phyloP scores from a whole-genome alignment of 139 green algal genomes.

The Chlamydomonas schloesseri region DNA sequence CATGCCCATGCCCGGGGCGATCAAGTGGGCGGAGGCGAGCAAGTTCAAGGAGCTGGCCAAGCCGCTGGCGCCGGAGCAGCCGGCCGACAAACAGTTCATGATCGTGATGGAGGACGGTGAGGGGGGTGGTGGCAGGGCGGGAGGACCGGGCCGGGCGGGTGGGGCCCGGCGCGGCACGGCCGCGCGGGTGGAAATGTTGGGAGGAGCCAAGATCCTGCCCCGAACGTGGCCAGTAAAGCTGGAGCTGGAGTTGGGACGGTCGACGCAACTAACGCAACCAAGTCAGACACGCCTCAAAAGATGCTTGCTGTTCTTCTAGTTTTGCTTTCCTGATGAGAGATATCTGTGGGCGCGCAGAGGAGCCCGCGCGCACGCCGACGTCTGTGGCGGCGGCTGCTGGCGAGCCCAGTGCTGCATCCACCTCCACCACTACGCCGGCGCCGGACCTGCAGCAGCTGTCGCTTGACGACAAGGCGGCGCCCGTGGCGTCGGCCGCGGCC shows the following conservation, averaged over 20 bases:
- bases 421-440: background rate
- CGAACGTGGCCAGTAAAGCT: too few species aligned
- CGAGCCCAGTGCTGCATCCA: background rate
- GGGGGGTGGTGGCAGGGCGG: too few species aligned
- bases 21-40: constrained; percentile 55
- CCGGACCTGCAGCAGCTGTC: background rate
- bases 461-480: background rate
- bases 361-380: background rate
- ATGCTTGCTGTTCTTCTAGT: too few species aligned
- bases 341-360: too few species aligned
- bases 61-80: constrained; percentile 49
- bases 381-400: background rate
- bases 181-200: too few species aligned
- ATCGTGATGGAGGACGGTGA: constrained; percentile 50
- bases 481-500: background rate
- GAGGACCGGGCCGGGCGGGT: too few species aligned
- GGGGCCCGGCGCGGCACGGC: too few species aligned
- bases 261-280: too few species aligned
- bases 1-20: constrained; percentile 54
- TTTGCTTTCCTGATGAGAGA: too few species aligned
- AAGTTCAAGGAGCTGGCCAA: constrained; percentile 60
- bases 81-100: constrained; percentile 50
- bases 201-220: too few species aligned
- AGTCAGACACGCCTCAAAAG: too few species aligned
- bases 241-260: too few species aligned